Conservation (phyloP, 345 rosid genomes). For the Eucalyptus coolabah region DNA sequence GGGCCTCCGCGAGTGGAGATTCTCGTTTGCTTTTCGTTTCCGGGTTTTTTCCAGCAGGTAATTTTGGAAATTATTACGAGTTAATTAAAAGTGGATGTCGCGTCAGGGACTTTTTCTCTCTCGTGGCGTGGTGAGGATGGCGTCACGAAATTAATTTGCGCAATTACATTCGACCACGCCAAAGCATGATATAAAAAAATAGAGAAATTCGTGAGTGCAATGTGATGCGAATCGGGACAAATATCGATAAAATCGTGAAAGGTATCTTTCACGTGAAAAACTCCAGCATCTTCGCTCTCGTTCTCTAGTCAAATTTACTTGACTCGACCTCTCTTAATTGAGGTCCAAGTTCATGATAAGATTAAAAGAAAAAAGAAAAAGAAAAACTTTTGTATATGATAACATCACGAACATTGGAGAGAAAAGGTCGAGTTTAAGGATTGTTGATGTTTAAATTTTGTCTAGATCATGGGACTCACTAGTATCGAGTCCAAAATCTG, state of each 20-base stretch:
- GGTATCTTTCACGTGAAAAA: not conserved
- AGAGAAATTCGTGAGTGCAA: not conserved
- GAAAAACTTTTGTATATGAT: accelerated
- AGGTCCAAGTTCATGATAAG: not conserved
- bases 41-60: not conserved
- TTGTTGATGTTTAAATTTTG: not conserved
- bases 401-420: accelerated
- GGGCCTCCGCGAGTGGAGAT: not conserved
- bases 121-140: not conserved
- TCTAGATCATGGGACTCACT: not conserved
- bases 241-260: not conserved
- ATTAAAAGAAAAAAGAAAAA: not conserved
- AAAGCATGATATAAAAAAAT: not conserved
- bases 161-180: not conserved
- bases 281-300: not conserved
- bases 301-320: not conserved
- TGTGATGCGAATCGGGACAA: not conserved
- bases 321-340: not conserved
- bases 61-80: not conserved
- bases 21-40: not conserved
- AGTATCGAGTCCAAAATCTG: not conserved
- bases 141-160: not conserved
- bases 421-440: not conserved
- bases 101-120: not conserved
- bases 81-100: not conserved